Base-by-base conservation (phyloP, 208 protist genomes). In the Phytomonas sp. region DNA sequence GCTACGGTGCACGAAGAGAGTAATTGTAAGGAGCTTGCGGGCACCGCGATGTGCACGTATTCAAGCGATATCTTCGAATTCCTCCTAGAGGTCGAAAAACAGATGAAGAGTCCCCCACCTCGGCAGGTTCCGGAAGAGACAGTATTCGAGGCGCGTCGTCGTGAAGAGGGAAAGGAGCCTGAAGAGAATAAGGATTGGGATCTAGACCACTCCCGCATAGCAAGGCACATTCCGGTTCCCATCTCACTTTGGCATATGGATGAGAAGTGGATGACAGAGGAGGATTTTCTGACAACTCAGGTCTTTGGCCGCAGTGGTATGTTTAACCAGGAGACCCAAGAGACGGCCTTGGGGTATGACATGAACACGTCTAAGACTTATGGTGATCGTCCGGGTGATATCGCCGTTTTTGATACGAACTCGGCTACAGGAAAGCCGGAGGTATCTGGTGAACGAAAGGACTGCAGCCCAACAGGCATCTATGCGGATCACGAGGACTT, bases 1-100 rank as follows among this genome's bases (percentile, higher is more conserved):
- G 91, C 91, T 23, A 94, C 85, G 8, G 91, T 96, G 37, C 91
- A 96, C 75, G 80, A 86, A 72, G 85, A 89, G 67, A 92, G 85
- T 74, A 75, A 80, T 66, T 88, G 77, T 64, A 84, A 74, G 72
- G 81, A 89, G 78, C 83, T 96, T 26, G 91, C 91, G 0, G 88
- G 88, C 17, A 94, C 86, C 32, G 91, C 91, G 30, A 96, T 96
- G 91, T 93, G 88, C 79, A 94, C 91, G 20, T 87, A 96, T 75
- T 70, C 84, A 15, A 60, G 72, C 3, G 91, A 96, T 73, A 92
- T 96, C 62, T 94, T 94, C 67, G 88, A 94, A 66, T 96, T 96
- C 68, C 60, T 96, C 43, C 76, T 96, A 13, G 88, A 96, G 80
- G 91, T 96, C 62, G 91, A 96, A 73, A 87, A 88, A 70, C 91